Evolutionary conservation across 345 rosid genomes (phyloP).

Genomic region (Hypericum perforatum): DNA sequence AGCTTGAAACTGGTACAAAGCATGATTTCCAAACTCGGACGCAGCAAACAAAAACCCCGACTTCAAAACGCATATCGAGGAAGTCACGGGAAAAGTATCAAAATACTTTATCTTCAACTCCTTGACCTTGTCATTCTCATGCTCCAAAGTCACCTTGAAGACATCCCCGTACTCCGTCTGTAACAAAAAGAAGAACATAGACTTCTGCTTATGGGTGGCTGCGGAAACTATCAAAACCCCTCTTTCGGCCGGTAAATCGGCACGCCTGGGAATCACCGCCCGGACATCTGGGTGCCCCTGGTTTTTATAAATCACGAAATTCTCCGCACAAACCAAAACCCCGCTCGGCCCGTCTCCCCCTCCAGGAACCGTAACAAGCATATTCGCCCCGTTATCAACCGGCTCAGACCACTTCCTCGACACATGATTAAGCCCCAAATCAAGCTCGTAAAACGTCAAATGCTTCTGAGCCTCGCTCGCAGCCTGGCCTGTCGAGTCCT

Average conservation of each 20-base stretch:
- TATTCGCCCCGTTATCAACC: conserved; percentile 93
- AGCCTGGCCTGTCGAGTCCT: conserved; percentile 78
- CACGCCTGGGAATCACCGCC: conserved; percentile 89
- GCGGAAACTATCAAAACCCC: conserved; percentile 94
- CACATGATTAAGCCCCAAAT: conserved; percentile 92
- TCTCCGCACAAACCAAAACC: conserved; percentile 88
- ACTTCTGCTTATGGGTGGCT: conserved; percentile 77
- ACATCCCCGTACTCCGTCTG: conserved; percentile 96
- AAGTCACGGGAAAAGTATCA: conserved; percentile 81
- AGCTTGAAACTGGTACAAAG: conserved; percentile 84
- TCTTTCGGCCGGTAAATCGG: conserved; percentile 82
- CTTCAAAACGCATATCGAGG: conserved; percentile 84
- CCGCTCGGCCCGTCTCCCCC: conserved; percentile 98
- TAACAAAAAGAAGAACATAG: conserved; percentile 82
- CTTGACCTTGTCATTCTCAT: conserved; percentile 54
- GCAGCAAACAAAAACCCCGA: conserved; percentile 85
- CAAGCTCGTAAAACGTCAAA: conserved; percentile 87
- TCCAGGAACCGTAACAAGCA: conserved; percentile 97
- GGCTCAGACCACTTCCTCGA: conserved; percentile 95
- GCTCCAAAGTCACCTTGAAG: conserved; percentile 79
- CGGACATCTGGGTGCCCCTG: conserved; percentile 88
- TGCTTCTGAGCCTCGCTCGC: conserved; percentile 94
- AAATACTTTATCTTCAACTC: conserved; percentile 93
- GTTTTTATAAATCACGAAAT: conserved; percentile 93
- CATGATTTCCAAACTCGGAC: conserved; percentile 96